Evolutionary conservation across 257 asterid genomes (phyloP).

Genomic region (Linderniella brevidens): DNA sequence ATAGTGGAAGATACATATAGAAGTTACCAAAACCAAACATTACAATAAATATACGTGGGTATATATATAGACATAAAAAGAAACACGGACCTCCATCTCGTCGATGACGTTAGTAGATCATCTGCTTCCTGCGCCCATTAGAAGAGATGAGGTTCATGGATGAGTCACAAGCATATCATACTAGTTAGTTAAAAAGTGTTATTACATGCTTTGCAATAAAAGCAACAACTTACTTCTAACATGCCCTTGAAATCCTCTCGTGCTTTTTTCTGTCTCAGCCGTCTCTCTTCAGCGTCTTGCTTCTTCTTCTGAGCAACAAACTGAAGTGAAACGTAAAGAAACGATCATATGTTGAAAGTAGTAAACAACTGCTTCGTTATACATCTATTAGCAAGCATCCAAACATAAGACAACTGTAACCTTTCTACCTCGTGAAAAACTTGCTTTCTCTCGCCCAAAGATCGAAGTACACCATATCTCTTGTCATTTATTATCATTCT

Average conservation of each 20-base stretch:
- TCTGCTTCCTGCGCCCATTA: slow-evolving; percentile 43
- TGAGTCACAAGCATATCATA: too few relatives aligned
- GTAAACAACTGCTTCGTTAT: too few relatives aligned
- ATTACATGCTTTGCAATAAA: slow-evolving; percentile 4
- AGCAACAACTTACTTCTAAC: slow-evolving; percentile 48
- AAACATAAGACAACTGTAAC: too few relatives aligned
- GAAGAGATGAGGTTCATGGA: neutral
- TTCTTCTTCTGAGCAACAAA: slow-evolving; percentile 65
- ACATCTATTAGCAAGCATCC: too few relatives aligned
- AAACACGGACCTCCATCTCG: slow-evolving; percentile 73
- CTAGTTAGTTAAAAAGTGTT: slow-evolving; percentile 2
- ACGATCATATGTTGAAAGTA: slow-evolving; percentile 9
- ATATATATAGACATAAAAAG: neutral
- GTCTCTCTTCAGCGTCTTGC: slow-evolving; percentile 82
- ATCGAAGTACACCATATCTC: slow-evolving; percentile 70
- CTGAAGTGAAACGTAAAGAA: slow-evolving; percentile 27
- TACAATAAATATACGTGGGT: slow-evolving; percentile 3
- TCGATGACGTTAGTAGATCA: slow-evolving; percentile 57
- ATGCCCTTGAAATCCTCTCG: slow-evolving; percentile 71
- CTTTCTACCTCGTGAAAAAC: slow-evolving; percentile 83
- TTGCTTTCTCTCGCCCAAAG: slow-evolving; percentile 87
- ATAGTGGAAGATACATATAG: too few relatives aligned
- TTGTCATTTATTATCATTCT: slow-evolving; percentile 66
- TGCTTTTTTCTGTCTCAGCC: slow-evolving; percentile 60
- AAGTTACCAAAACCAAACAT: too few relatives aligned